These are phyloP conservation scores for Fonsecaea monophora DNA, from an alignment of 2,329 filamentous ascomycete species.

Conservation along the genomic window DNA sequence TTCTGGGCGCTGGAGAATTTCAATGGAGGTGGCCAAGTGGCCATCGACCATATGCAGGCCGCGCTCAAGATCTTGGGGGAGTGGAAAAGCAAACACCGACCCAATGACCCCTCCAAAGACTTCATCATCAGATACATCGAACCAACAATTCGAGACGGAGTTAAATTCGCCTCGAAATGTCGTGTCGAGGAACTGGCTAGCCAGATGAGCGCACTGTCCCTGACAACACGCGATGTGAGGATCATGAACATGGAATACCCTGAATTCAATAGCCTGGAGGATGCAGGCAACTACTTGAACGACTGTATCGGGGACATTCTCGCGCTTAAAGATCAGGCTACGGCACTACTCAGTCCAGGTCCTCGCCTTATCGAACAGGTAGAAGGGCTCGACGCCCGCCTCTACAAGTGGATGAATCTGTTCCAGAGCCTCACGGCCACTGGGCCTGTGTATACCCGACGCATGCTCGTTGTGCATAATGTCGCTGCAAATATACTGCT, in stretches of 20 bases:
- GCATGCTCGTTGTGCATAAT: slow-evolving; percentile 32
- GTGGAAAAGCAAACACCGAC: slow-evolving; percentile 27
- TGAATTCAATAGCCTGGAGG: slow-evolving; percentile 23
- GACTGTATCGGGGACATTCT: slow-evolving; percentile 25
- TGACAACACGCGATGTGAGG: slow-evolving; percentile 23
- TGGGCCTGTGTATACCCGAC: slow-evolving; percentile 20
- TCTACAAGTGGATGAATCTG: slow-evolving; percentile 31
- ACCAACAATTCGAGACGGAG: slow-evolving; percentile 26
- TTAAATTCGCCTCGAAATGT: slow-evolving; percentile 23
- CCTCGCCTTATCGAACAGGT: slow-evolving; percentile 19
- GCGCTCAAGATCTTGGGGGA: slow-evolving; percentile 35
- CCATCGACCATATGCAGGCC: slow-evolving; percentile 32
- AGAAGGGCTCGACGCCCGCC: slow-evolving; percentile 23
- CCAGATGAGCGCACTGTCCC: slow-evolving; percentile 22
- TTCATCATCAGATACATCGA: slow-evolving; percentile 32
- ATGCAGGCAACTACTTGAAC: slow-evolving; percentile 23
- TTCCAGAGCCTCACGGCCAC: slow-evolving; percentile 31
- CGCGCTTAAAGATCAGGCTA: slow-evolving; percentile 5
- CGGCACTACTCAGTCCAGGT: slow-evolving; percentile 1
- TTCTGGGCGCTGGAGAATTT: slow-evolving; percentile 35
- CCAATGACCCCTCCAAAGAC: slow-evolving; percentile 24
- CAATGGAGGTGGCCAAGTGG: slow-evolving; percentile 24
- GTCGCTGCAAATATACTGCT: slow-evolving; percentile 27
- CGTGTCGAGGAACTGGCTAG: slow-evolving; percentile 16
- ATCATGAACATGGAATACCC: slow-evolving; percentile 21